Percentiles rank a stretch among this genome's conserved stretches.
Evolutionary conservation across 495 filamentous ascomycete genomes (phyloP).

Genomic region (Clavariopsis aquatica): DNA sequence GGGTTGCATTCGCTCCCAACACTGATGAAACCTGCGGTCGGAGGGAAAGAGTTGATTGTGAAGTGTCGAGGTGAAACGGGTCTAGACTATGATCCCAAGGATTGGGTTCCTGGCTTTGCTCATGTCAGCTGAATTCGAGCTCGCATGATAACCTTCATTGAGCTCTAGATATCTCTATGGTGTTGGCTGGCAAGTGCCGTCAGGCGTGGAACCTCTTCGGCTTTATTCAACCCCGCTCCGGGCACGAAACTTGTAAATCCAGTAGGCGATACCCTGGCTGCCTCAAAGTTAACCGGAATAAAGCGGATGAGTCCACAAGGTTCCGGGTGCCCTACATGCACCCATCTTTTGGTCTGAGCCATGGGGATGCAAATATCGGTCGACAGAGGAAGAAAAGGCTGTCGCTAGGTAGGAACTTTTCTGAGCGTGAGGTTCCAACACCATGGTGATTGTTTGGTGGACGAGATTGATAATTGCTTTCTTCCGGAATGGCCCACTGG

Average conservation of each 20-base stretch:
- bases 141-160: conserved; percentile 1
- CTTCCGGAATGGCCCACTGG: background rate
- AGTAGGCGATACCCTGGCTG: background rate
- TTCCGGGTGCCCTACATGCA: background rate
- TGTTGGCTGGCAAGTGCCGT: background rate
- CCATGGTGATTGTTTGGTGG: background rate
- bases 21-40: conserved; percentile 3
- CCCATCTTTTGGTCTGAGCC: background rate
- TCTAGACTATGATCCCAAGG: conserved; percentile 11
- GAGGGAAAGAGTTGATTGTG: conserved; percentile 6
- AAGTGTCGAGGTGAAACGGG: conserved; percentile 19
- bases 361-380: background rate
- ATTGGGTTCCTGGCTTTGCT: conserved; percentile 12
- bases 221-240: background rate
- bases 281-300: background rate
- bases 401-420: background rate
- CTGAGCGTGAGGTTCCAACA: background rate
- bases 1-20: background rate
- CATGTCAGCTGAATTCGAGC: conserved; percentile 11
- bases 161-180: background rate
- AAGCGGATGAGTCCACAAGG: background rate
- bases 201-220: background rate
- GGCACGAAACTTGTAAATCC: background rate
- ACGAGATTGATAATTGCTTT: background rate
- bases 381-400: background rate